Evolutionary conservation across 2,329 filamentous ascomycete species (phyloP).

Genomic region (Trichophyton schoenleinii): DNA sequence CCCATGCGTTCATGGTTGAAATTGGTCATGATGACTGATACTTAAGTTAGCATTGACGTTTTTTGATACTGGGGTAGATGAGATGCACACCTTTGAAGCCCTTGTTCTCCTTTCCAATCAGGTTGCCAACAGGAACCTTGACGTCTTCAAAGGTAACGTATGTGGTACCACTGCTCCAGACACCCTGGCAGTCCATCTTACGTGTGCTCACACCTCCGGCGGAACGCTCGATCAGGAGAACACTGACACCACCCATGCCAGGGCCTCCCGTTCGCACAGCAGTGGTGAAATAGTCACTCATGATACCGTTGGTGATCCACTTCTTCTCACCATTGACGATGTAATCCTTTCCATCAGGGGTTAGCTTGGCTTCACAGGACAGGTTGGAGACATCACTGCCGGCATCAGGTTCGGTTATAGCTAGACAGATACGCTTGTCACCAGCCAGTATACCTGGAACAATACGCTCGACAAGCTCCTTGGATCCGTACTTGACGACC

Average conservation of each 20-base stretch:
- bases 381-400: constrained; percentile 92
- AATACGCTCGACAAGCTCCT: constrained; percentile 72
- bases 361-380: constrained; percentile 88
- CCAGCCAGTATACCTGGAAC: constrained; percentile 76
- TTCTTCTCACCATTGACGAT: constrained; percentile 99
- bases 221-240: constrained; percentile 82
- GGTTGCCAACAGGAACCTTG: constrained; percentile 97
- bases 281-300: constrained; percentile 94
- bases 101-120: constrained; percentile 95
- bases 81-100: constrained; percentile 65
- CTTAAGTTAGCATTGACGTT: not conserved
- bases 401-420: constrained; percentile 93
- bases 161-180: constrained; percentile 88
- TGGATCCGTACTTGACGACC: constrained; percentile 80
- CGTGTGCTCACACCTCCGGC: constrained; percentile 78
- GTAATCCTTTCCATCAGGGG: constrained; percentile 93
- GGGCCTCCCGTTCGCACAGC: constrained; percentile 78
- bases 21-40: constrained; percentile 88
- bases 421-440: constrained; percentile 93
- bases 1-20: constrained; percentile 99
- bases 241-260: constrained; percentile 85
- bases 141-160: constrained; percentile 98
- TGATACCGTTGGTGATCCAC: constrained; percentile 98
- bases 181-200: constrained; percentile 96
- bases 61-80: not conserved